A percentile compares a stretch with the other conserved stretches of the same genome.
Conservation (phyloP, 768 basidiomycete genomes). For the Amanita exitialis region DNA sequence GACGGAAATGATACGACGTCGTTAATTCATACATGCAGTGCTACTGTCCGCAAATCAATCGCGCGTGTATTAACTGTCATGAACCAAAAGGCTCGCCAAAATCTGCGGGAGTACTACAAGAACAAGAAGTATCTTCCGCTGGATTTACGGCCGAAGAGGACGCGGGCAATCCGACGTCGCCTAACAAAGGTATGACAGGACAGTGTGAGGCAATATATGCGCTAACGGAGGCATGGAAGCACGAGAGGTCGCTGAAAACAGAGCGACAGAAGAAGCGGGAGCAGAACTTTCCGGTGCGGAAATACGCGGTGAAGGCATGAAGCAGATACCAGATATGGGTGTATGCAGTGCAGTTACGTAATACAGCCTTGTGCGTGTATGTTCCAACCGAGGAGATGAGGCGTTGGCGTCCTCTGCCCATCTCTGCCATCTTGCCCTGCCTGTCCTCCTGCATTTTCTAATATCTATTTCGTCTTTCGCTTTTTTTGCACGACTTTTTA, state of each 20-base stretch:
- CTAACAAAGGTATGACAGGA: slow-evolving; percentile 68
- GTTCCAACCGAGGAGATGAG: background rate
- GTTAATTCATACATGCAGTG: slow-evolving; percentile 34
- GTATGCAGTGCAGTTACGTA: background rate
- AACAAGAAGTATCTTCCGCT: slow-evolving; percentile 93
- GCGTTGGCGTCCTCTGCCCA: slow-evolving; percentile 3
- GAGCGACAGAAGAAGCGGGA: slow-evolving; percentile 93
- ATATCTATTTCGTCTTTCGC: too few species aligned
- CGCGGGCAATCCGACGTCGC: slow-evolving; percentile 93
- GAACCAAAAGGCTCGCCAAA: slow-evolving; percentile 96
- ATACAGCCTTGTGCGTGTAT: background rate
- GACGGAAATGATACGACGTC: background rate
- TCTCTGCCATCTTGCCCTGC: too few species aligned
- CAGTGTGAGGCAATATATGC: background rate
- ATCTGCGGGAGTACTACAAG: slow-evolving; percentile 97
- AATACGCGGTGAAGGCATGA: slow-evolving; percentile 94
- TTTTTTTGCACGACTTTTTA: slow-evolving; percentile 10
- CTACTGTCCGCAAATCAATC: slow-evolving; percentile 95
- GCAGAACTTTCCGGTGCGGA: slow-evolving; percentile 85
- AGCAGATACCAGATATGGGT: slow-evolving; percentile 7
- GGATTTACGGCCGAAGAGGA: slow-evolving; percentile 97
- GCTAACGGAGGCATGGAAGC: slow-evolving; percentile 29
- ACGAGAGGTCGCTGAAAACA: slow-evolving; percentile 80
- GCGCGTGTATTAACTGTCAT: slow-evolving; percentile 97
- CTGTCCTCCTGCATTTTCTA: too few species aligned